Conservation (phyloP, 2,329 filamentous ascomycete species). For the Trichophyton schoenleinii region DNA sequence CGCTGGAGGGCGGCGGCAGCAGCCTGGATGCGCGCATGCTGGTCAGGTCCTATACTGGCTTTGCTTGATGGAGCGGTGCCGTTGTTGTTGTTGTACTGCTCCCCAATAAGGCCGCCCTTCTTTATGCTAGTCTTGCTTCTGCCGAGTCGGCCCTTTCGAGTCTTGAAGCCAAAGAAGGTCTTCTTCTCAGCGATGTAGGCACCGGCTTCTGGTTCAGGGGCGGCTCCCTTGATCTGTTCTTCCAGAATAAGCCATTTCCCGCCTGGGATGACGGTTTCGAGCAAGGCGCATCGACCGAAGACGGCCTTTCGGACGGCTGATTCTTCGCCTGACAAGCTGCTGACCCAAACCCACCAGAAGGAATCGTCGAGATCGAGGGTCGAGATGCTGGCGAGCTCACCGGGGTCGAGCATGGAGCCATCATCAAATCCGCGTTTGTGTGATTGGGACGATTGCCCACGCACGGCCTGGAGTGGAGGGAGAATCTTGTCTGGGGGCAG, state of each 20-base stretch:
- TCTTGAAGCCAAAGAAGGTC: conserved; percentile 69
- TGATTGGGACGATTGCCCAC: conserved; percentile 77
- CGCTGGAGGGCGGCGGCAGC: conserved; percentile 74
- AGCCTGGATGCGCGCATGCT: conserved; percentile 84
- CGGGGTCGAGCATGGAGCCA: conserved; percentile 63
- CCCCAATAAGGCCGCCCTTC: conserved; percentile 37
- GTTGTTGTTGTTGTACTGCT: conserved; percentile 40
- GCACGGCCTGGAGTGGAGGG: conserved; percentile 59
- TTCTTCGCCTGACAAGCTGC: conserved; percentile 83
- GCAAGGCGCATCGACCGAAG: conserved; percentile 82
- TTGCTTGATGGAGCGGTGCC: conserved; percentile 53
- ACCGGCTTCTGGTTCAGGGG: conserved; percentile 67
- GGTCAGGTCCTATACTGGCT: conserved; percentile 74
- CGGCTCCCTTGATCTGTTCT: conserved; percentile 88
- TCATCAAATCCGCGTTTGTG: conserved; percentile 61
- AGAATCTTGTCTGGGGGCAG: conserved; percentile 87
- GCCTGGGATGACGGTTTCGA: conserved; percentile 71
- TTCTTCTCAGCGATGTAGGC: conserved; percentile 95
- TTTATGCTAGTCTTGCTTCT: conserved; percentile 62
- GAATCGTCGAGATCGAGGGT: conserved; percentile 79
- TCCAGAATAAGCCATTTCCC: conserved; percentile 91
- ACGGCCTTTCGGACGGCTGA: conserved; percentile 73
- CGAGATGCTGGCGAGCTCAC: conserved; percentile 85
- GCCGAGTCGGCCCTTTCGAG: conserved; percentile 55
- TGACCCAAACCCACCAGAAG: conserved; percentile 99